phyloP scores from a whole-genome alignment of 306 rosid species.

The Rosa rugosa region DNA sequence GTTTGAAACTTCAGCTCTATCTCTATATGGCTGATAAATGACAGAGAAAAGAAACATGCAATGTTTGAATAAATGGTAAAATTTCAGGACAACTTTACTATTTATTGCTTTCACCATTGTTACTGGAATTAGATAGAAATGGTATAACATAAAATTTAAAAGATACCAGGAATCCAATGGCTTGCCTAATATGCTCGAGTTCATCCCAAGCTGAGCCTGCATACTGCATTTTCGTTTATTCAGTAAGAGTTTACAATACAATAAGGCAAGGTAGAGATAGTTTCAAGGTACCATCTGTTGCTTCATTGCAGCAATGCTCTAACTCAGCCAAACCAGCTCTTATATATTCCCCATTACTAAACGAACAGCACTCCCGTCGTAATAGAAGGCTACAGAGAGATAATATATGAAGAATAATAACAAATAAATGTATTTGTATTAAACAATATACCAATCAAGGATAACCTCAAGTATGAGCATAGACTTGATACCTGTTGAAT shows the following conservation, averaged over 20 bases:
- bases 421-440: neutral
- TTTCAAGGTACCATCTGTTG: conserved; percentile 74
- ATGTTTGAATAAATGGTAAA: neutral
- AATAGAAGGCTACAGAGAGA: conserved; percentile 70
- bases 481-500: conserved; percentile 78
- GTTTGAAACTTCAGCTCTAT: too few species aligned
- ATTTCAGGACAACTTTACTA: conserved; percentile 10
- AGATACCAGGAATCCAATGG: conserved; percentile 89
- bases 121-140: neutral
- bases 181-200: conserved; percentile 94
- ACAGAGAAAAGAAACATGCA: too few species aligned
- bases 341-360: conserved; percentile 95
- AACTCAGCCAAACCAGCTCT: conserved; percentile 96
- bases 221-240: conserved; percentile 53
- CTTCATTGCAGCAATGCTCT: conserved; percentile 88
- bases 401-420: neutral
- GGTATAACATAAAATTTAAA: neutral
- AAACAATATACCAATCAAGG: conserved; percentile 5
- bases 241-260: conserved; percentile 10
- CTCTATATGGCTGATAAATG: too few species aligned
- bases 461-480: conserved; percentile 17
- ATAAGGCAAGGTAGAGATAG: conserved; percentile 4
- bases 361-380: conserved; percentile 98
- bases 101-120: conserved; percentile 7
- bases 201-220: conserved; percentile 98